Conservation (phyloP, 1,284 basidiomycete species). For the Takashimella tepidaria region DNA sequence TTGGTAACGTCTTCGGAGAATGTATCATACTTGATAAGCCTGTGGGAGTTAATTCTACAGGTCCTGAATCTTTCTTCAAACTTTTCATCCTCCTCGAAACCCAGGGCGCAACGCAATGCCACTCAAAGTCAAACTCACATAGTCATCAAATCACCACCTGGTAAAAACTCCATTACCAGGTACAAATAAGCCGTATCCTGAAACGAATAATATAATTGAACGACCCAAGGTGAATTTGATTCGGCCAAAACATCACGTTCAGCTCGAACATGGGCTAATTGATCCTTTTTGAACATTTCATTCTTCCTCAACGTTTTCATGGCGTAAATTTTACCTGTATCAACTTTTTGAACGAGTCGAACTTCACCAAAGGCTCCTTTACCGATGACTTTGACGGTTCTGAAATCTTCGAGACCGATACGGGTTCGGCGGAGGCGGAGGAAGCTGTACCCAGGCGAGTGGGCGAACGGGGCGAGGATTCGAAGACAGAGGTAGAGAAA, state of each 20-base stretch:
- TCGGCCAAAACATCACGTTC: conserved; percentile 97
- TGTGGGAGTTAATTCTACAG: too few species aligned
- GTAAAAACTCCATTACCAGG: conserved; percentile 98
- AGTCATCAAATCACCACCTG: conserved; percentile 93
- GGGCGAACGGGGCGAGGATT: too few species aligned
- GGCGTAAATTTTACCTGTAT: conserved; percentile 96
- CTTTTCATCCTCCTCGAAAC: too few species aligned
- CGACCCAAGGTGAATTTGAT: conserved; percentile 96
- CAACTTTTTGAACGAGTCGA: conserved; percentile 89
- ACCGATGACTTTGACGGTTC: conserved; percentile 96
- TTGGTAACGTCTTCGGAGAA: conserved; percentile 98
- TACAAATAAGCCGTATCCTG: conserved; percentile 94
- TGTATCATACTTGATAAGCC: conserved; percentile 99
- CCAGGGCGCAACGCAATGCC: too few species aligned
- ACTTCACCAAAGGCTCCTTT: conserved; percentile 99
- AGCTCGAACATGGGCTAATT: conserved; percentile 97
- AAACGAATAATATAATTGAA: conserved; percentile 98
- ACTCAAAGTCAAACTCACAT: too few species aligned
- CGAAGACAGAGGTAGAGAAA: too few species aligned
- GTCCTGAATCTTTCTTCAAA: too few species aligned
- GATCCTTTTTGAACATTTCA: conserved; percentile 99
- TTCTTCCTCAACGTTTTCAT: conserved; percentile 99
- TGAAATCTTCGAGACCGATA: conserved; percentile 88
- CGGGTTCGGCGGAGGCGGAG: conserved; percentile 85
- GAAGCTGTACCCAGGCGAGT: too few species aligned